Evolutionary conservation across 768 basidiomycete genomes (phyloP), one percentile per base, ranked within the genome.

Genomic region (Pleurotus sapidus): DNA sequence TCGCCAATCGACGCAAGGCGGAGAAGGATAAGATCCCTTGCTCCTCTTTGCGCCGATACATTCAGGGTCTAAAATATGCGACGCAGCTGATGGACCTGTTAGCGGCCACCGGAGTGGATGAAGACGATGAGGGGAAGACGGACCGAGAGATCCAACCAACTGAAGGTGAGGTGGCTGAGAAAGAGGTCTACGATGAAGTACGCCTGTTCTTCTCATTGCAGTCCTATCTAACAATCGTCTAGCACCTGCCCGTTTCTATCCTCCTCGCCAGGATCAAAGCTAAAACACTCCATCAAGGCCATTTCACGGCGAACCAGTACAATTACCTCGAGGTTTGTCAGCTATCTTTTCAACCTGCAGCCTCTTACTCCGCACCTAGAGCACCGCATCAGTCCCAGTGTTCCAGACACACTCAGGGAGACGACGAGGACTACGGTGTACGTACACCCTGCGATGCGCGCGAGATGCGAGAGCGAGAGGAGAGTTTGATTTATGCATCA

Each of bases 301-400:
- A 95, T 67, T 99, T 96, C 74, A 94, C 91, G 65, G 93, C 95
- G 2, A 97, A 92, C 63, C 87, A 87, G 61, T 99, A 95, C 72
- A 98, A 99, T 69, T 98, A 95, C 64, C 79, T 98, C 12, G 96
- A 98, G 80, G 92, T 88, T 53, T n/a, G 24, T 43, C 37, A 27
- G 34, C 54, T 15, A 34, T 39, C 42, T 27, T 18, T 3, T 34
- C 1, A 39, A 20, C 1, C n/a, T 37, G 18, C 27, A 14, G 38
- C 37, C 20, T 49, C 39, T 56, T 6, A 18, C 3, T 24, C 27
- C 23, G 14, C 39, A 24, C n/a, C 15, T 63, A 93, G 89, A 96
- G 95, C 5, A 90, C 80, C 47, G 94, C 97, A 15, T 77, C 84
- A 3, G 87, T 90, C 0, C 84, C 87, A 1, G 81, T 79, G 0